These are phyloP conservation scores for Monilinia fructicola DNA, from an alignment of 2,329 filamentous ascomycete genomes.

Conservation along the genomic window DNA sequence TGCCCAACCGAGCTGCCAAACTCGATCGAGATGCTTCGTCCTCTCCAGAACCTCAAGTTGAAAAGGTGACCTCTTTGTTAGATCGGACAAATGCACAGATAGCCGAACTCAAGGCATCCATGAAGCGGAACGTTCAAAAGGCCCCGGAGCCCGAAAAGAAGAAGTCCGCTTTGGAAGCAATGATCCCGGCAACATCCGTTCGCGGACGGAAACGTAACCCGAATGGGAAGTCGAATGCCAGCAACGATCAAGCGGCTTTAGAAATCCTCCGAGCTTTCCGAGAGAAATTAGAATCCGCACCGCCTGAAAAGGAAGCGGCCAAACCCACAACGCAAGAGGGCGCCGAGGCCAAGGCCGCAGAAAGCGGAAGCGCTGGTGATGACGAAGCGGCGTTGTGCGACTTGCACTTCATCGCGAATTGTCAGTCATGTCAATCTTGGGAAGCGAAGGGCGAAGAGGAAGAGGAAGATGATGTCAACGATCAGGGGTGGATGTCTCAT, in stretches of 20 bases:
- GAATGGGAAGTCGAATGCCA: slow-evolving; percentile 52
- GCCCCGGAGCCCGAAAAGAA: slow-evolving; percentile 56
- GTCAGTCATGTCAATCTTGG: slow-evolving; percentile 88
- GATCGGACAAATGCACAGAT: slow-evolving; percentile 78
- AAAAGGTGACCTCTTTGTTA: slow-evolving; percentile 48
- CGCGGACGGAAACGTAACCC: slow-evolving; percentile 68
- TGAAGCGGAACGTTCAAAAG: slow-evolving; percentile 63
- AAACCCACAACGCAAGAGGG: slow-evolving; percentile 32
- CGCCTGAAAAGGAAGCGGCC: slow-evolving; percentile 44
- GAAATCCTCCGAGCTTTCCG: slow-evolving; percentile 78
- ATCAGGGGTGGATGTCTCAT: slow-evolving; percentile 82
- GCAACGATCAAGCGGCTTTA: slow-evolving; percentile 63
- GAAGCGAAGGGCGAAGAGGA: slow-evolving; percentile 53
- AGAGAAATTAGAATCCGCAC: slow-evolving; percentile 64
- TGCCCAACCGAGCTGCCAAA: slow-evolving; percentile 37
- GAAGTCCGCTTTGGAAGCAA: slow-evolving; percentile 67
- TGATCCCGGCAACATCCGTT: slow-evolving; percentile 72
- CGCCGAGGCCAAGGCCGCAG: slow-evolving; percentile 28
- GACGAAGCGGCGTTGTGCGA: slow-evolving; percentile 81
- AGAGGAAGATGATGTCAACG: slow-evolving; percentile 57
- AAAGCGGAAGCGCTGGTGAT: slow-evolving; percentile 48
- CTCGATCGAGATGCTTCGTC: slow-evolving; percentile 42
- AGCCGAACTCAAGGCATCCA: slow-evolving; percentile 75
- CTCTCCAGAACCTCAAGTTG: slow-evolving; percentile 43
- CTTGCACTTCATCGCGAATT: slow-evolving; percentile 92